These are phyloP conservation scores for Myxozyma vanderwaltii DNA, from an alignment of 805 yeast species.

Conservation along the genomic window DNA sequence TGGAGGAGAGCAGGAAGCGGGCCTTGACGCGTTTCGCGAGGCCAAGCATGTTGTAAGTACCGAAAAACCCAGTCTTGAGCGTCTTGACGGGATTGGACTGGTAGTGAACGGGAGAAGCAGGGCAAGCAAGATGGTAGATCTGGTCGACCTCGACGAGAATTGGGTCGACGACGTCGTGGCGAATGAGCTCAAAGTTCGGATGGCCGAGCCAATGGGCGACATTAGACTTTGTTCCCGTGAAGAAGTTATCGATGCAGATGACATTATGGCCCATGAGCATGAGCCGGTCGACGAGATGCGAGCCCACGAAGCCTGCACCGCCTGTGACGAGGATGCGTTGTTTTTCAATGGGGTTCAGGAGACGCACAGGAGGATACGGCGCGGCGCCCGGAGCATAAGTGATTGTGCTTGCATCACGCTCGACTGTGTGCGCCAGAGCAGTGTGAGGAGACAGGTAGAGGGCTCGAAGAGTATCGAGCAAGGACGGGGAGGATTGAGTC, in stretches of 20 bases:
- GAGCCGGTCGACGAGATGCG: constrained; percentile 38
- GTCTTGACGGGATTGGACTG: constrained; percentile 40
- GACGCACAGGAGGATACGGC: constrained; percentile 35
- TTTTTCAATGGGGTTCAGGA: constrained; percentile 37
- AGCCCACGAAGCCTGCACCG: constrained; percentile 40
- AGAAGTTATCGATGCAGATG: constrained; percentile 38
- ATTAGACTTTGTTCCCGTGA: constrained; percentile 37
- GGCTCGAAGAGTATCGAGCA: constrained; percentile 19
- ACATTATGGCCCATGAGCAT: constrained; percentile 39
- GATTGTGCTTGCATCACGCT: constrained; percentile 23
- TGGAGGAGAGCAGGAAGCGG: constrained; percentile 37
- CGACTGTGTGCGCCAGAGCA: constrained; percentile 24
- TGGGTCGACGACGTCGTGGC: constrained; percentile 40
- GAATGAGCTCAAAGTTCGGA: constrained; percentile 38
- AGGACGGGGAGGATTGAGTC: not conserved
- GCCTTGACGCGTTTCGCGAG: constrained; percentile 40
- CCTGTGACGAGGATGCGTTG: constrained; percentile 38
- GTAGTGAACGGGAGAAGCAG: constrained; percentile 40
- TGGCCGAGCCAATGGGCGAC: constrained; percentile 40
- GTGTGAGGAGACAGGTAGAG: constrained; percentile 31
- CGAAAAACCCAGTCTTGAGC: constrained; percentile 38
- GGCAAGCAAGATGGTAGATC: constrained; percentile 39
- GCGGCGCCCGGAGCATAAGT: constrained; percentile 23
- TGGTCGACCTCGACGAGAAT: constrained; percentile 38
- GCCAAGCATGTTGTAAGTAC: constrained; percentile 40